phyloP scores from a whole-genome alignment of 1,284 basidiomycete genomes.

The Stereum hirsutum region DNA sequence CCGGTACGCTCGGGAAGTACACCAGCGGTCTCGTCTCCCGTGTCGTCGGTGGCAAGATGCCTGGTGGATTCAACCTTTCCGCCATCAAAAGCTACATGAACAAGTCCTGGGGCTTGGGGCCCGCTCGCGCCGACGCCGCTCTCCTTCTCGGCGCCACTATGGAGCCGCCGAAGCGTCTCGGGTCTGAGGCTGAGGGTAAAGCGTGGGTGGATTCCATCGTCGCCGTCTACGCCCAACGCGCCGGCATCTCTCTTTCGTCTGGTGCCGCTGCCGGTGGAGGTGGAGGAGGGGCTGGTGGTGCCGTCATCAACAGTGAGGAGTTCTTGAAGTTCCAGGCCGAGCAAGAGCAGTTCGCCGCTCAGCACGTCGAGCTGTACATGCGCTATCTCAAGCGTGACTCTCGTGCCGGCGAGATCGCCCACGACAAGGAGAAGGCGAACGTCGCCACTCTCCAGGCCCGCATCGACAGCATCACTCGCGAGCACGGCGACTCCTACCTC shows the following conservation, averaged over 20 bases:
- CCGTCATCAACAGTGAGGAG: conserved; percentile 95
- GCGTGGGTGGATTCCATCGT: conserved; percentile 88
- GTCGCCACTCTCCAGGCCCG: conserved; percentile 72
- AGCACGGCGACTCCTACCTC: conserved; percentile 90
- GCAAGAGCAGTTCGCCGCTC: conserved; percentile 86
- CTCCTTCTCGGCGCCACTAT: conserved; percentile 85
- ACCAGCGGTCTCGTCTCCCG: conserved; percentile 89
- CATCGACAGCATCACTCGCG: conserved; percentile 81
- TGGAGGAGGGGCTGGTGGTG: conserved; percentile 60
- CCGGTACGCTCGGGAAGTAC: conserved; percentile 90
- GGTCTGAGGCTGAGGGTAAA: conserved; percentile 89
- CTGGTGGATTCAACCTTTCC: conserved; percentile 95
- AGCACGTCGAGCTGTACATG: conserved; percentile 94
- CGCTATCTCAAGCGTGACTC: conserved; percentile 93
- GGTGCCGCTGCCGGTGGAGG: conserved; percentile 55
- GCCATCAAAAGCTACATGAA: conserved; percentile 86
- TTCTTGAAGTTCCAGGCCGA: conserved; percentile 94
- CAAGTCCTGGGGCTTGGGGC: conserved; percentile 91
- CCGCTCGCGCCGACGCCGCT: conserved; percentile 84
- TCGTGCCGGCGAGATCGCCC: conserved; percentile 83
- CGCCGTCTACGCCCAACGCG: conserved; percentile 75
- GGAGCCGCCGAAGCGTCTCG: conserved; percentile 92
- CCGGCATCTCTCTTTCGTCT: conserved; percentile 77
- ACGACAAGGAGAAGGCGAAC: conserved; percentile 78
- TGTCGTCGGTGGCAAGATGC: conserved; percentile 93